Evolutionary conservation across 768 basidiomycete species (phyloP), one percentile per base, ranked within the genome.

Genomic region (Lentinula lateritia): DNA sequence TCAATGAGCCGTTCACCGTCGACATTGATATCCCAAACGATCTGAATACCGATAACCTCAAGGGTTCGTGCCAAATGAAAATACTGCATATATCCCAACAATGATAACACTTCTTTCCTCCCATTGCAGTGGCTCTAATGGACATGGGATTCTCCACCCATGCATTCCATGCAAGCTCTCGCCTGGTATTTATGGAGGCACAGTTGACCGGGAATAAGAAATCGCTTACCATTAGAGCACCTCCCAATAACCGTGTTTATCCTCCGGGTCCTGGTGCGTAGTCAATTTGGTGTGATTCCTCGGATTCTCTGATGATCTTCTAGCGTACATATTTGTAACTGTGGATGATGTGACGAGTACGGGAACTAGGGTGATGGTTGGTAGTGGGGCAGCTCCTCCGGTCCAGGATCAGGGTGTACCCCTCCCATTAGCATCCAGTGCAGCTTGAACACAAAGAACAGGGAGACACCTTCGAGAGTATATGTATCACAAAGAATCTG

Each of bases 61-160:
- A 63, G 66, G 66, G 70, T 70, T 55, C 36, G 46, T 45, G 42
- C 42, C 28, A 28, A 28, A 28, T 13, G 52, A 43, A 36, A 13
- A 48, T 46, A 28, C 28, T 39, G 43, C 9, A 18, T 20, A 7
- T 48, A 20, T 48, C 4, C 42, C 9, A 13, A 34, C 23, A 28
- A 28, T 28, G 28, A 52, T 28, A 39, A 16, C 23, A 20, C 18
- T 15, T 13, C n/a, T 23, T 61, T 35, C 36, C 45, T 15, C 36
- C 34, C 4, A 10, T 52, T n/a, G n/a, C 20, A 75, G 74, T 73
- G 6, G 66, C 73, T 3, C 63, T 75, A 15, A 74, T 75, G 72
- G 74, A 75, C 48, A 64, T 75, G 13, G 74, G 74, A 9, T 75
- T 71, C 66, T 75, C 74, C 6, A 67, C 69, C 6, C 74, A 75